phyloP scores from a whole-genome alignment of 257 asterid genomes.

The Cynanchum wilfordii region DNA sequence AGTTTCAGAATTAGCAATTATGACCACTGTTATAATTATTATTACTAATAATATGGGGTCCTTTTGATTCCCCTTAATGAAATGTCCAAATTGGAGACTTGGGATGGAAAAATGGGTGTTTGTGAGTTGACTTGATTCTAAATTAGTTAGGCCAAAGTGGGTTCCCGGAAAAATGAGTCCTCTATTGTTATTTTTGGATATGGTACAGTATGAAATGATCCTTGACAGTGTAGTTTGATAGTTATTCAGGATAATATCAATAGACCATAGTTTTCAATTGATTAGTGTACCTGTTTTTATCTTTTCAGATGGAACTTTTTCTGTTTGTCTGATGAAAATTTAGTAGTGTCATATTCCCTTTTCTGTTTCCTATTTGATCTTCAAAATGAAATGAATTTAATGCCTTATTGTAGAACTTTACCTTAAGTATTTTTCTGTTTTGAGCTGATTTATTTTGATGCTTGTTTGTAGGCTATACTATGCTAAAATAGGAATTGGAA shows the following conservation, averaged over 20 bases:
- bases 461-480: conserved; percentile 74
- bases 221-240: neutral
- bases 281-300: neutral
- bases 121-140: no score
- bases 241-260: neutral
- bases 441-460: neutral
- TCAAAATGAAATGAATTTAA: neutral
- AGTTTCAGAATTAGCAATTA: neutral
- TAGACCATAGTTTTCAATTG: neutral
- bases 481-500: conserved; percentile 93
- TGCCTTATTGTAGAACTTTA: neutral
- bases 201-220: neutral
- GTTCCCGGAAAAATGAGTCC: no score
- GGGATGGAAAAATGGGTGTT: no score
- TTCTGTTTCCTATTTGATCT: neutral
- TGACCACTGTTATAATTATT: no score
- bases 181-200: neutral
- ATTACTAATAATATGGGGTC: no score
- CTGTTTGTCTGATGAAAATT: neutral
- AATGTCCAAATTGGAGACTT: no score
- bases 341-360: neutral
- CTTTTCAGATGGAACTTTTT: neutral
- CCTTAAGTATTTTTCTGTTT: neutral
- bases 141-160: no score
- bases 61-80: no score